Percentiles rank a stretch among this genome's conserved stretches.
These are phyloP conservation scores for Podospora pseudopauciseta DNA, from an alignment of 495 filamentous ascomycete species.

Conservation along the genomic window DNA sequence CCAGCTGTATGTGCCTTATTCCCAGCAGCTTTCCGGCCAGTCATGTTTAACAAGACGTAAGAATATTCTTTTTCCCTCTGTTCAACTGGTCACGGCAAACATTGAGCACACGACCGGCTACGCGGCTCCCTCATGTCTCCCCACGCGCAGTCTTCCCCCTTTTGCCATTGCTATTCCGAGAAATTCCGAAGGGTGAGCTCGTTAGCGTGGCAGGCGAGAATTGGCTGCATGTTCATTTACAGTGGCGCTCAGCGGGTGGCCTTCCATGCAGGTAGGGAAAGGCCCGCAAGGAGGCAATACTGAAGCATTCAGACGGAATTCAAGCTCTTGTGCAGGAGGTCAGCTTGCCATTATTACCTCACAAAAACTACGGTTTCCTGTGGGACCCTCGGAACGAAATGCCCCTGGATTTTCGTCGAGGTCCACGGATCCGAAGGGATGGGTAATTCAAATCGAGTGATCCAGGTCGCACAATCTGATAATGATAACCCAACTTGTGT, in stretches of 20 bases:
- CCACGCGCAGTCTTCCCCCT: neutral
- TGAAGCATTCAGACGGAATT: neutral
- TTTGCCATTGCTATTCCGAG: constrained; percentile 21
- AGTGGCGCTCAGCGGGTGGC: neutral
- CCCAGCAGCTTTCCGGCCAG: neutral
- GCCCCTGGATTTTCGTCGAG: neutral
- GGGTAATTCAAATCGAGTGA: neutral
- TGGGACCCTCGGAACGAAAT: constrained; percentile 5
- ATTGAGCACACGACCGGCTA: neutral
- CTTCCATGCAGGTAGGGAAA: constrained; percentile 12
- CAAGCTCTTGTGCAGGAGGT: neutral
- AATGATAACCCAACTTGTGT: neutral
- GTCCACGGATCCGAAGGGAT: neutral
- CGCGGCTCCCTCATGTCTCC: constrained; percentile 7
- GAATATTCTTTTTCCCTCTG: neutral
- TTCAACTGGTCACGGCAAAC: neutral
- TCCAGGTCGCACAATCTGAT: neutral
- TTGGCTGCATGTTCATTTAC: constrained; percentile 15
- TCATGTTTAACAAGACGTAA: neutral
- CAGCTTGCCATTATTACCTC: constrained; percentile 22
- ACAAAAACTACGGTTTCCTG: constrained; percentile 20
- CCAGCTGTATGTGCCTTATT: neutral
- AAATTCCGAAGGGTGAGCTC: constrained; percentile 23
- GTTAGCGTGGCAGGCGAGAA: constrained; percentile 25
- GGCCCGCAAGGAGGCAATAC: constrained; percentile 11